Base-by-base conservation (phyloP, 176 grass and related monocot species). In the Aegilops speltoides region DNA sequence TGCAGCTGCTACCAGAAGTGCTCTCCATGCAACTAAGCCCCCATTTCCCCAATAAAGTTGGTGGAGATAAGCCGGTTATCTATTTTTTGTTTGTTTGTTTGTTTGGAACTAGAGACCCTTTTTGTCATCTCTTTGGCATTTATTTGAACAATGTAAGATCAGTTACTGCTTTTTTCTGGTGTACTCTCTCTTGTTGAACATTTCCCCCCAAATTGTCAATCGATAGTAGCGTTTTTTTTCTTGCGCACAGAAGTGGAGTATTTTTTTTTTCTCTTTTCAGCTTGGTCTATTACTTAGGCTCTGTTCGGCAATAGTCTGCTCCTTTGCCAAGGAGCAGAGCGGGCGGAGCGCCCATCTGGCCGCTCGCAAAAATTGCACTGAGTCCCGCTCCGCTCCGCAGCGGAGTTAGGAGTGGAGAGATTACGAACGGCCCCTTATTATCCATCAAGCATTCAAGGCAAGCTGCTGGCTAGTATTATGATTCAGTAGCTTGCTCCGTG, bases 41-140 rank as follows among this genome's bases (percentile, higher is more conserved):
- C 79, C 63, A 73, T 82, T 85, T 54, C 88, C 70, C 70, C 20
- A 91, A 91, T 91, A 85, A 91, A 88, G 77, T 38, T 83, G 54
- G 52, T 54, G 77, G 82, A 88, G 89, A 88, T 84, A 81, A 54
- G 81, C 81, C 38, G 23, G 85, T 69, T 77, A 69, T 85, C 76
- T 85, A 74, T 26, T 83, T 80, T 61, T 80, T 38, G 2, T 69
- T 38, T 74, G 40, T 69, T 38, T 74, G 40, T 73, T 80, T 67
- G 34, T 26, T 80, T 80, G 46, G 28, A 85, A 76, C 46, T 87
- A 80, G 48, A 80, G 81, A 85, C 61, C 37, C 4, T n/a, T 76
- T 91, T 87, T 84, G 69, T 68, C 68, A 84, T 84, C 45, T 83
- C 10, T 48, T 32, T 91, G 50, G 4, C 10, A 17, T 91, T 80